Base-by-base conservation (phyloP, 352 stramenopile species). In the Globisporangium spinosum region DNA sequence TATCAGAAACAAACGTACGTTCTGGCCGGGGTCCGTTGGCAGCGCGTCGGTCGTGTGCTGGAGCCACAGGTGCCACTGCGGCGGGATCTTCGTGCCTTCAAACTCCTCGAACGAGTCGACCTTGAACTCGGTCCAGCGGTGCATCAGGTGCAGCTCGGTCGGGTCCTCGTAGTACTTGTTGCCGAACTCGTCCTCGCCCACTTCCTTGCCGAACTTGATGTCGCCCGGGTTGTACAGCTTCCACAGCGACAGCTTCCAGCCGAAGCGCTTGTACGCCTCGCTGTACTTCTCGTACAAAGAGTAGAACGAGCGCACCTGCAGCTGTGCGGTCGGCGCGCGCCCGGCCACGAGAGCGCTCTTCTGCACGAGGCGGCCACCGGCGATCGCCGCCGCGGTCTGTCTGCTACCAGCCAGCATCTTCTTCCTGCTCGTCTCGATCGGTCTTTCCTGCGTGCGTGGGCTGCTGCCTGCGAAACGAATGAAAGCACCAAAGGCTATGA, bases 131-230 rank as follows among this genome's bases (percentile, higher is more conserved):
- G 86, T 94, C 82, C 85, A 96, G 67, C 88, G 88, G 65, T 96
- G 83, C 72, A 91, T 81, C 55, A 83, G 75, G 65, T 80, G 77
- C 12, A 94, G 20, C 56, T 94, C 88, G 2, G 78, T 90, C 49
- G 83, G 83, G 70, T 96, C 88, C 49, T 96, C 88, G 71, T 89
- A 96, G 81, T 94, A 96, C 77, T 90, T 87, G 77, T 90, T 89
- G 54, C 88, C 88, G 68, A 94, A 92, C 74, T 90, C 74, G 70
- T 96, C 88, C 63, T 89, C 68, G 47, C 88, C 88, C 27, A 96
- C 86, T 45, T 83, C 77, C 60, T 89, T 85, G 20, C 88, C 88
- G 70, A 96, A 96, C 75, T 96, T 96, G 72, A 96, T 85, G 68
- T 96, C 88, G 15, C 85, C 85, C 1, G 85, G 82, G 73, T 93